Conservation (phyloP, 257 asterid species). For the Misopates orontium region DNA sequence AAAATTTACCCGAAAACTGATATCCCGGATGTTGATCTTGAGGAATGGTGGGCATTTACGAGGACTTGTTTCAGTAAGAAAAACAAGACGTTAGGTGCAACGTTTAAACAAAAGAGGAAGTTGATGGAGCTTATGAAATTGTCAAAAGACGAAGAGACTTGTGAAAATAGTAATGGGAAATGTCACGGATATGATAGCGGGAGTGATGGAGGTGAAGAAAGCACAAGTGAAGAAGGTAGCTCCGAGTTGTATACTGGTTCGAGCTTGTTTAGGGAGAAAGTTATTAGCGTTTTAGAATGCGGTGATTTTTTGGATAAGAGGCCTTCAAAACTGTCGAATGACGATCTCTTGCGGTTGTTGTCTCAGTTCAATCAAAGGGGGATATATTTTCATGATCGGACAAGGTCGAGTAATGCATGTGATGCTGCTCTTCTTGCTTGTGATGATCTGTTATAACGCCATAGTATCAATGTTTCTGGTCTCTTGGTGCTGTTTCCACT, state of each 20-base stretch:
- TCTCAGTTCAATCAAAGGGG: constrained; percentile 1
- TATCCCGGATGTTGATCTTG: constrained; percentile 59
- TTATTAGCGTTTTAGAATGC: constrained; percentile 43
- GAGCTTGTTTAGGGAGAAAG: constrained; percentile 48
- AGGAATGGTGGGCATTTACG: constrained; percentile 90
- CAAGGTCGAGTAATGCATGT: constrained; percentile 28
- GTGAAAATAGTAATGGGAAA: constrained; percentile 16
- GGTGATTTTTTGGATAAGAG: constrained; percentile 73
- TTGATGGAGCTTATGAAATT: constrained; percentile 64
- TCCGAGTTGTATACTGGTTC: constrained; percentile 10
- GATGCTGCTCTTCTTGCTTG: constrained; percentile 33
- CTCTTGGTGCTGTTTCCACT: neutral
- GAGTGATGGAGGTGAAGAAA: constrained; percentile 37
- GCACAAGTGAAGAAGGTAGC: constrained; percentile 20
- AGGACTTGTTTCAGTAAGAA: constrained; percentile 80
- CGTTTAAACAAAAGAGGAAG: constrained; percentile 81
- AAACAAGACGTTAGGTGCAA: constrained; percentile 89
- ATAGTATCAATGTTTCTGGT: neutral
- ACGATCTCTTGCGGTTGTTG: constrained; percentile 33
- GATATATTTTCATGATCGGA: constrained; percentile 37
- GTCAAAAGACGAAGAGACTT: constrained; percentile 27
- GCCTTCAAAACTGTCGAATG: constrained; percentile 70
- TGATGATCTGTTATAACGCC: constrained; percentile 32
- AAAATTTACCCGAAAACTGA: constrained; percentile 61
- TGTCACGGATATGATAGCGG: constrained; percentile 16